Conservation (phyloP, 2,329 filamentous ascomycete species). For the Malbranchea cinnamomea region DNA sequence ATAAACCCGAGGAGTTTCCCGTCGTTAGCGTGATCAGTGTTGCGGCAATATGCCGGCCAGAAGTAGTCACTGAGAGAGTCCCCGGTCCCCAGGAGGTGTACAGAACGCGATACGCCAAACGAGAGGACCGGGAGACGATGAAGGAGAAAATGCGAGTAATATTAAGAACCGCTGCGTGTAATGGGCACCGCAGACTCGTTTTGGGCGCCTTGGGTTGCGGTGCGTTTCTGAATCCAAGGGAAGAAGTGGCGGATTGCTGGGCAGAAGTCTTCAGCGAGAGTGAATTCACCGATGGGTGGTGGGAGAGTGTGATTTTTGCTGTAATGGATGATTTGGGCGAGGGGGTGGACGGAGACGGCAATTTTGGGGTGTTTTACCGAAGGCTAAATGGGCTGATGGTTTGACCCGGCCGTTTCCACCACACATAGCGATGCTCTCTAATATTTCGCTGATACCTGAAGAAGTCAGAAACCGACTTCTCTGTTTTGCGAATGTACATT, state of each 20-base stretch:
- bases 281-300: slow-evolving; percentile 52
- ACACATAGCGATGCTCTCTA: too few species aligned
- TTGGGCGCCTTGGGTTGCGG: slow-evolving; percentile 57
- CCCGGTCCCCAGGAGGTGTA: slow-evolving; percentile 8
- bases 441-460: too few species aligned
- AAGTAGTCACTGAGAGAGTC: slow-evolving; percentile 9
- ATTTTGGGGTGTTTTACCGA: slow-evolving; percentile 19
- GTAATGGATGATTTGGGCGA: slow-evolving; percentile 30
- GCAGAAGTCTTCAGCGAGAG: slow-evolving; percentile 42
- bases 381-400: slow-evolving; percentile 17
- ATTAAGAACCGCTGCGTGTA: slow-evolving; percentile 43
- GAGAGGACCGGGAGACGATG: slow-evolving; percentile 37
- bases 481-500: too few species aligned
- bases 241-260: slow-evolving; percentile 50
- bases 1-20: slow-evolving; percentile 25
- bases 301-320: slow-evolving; percentile 50
- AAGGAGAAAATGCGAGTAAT: slow-evolving; percentile 49
- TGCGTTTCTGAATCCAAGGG: slow-evolving; percentile 47
- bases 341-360: slow-evolving; percentile 15
- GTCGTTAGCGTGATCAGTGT: slow-evolving; percentile 46
- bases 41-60: slow-evolving; percentile 38
- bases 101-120: slow-evolving; percentile 27
- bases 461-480: too few species aligned
- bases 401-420: slow-evolving; percentile 11
- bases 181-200: slow-evolving; percentile 44